Conservation (phyloP, 2,329 filamentous ascomycete genomes). For the Sporothrix luriei region DNA sequence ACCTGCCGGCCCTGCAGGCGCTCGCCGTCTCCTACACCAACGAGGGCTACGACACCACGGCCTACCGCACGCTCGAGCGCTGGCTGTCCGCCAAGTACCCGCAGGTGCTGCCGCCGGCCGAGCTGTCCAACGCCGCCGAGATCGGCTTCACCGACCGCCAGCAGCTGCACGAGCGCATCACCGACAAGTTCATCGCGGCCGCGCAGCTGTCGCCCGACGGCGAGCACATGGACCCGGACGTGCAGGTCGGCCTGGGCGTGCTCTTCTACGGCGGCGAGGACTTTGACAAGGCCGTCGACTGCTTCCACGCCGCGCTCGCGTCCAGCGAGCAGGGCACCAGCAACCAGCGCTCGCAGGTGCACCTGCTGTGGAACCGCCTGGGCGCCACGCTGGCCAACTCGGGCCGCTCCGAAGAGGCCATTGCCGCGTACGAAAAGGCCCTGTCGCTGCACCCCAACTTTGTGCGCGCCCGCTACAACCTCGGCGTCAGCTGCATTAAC, state of each 20-base stretch:
- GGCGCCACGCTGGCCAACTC: conserved; percentile 95
- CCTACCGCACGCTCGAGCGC: conserved; percentile 92
- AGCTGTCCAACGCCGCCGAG: conserved; percentile 75
- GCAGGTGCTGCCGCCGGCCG: conserved; percentile 69
- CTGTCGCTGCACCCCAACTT: conserved; percentile 92
- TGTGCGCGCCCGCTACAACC: conserved; percentile 93
- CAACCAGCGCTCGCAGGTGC: conserved; percentile 83
- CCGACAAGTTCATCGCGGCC: conserved; percentile 85
- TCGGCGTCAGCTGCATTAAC: conserved; percentile 96
- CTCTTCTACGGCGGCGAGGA: conserved; percentile 98
- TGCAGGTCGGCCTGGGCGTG: conserved; percentile 94
- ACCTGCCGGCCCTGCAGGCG: conserved; percentile 89
- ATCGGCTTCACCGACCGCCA: conserved; percentile 94
- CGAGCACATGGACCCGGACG: conserved; percentile 96
- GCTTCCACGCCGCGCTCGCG: conserved; percentile 89
- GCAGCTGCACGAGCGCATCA: conserved; percentile 85
- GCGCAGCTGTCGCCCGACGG: conserved; percentile 90
- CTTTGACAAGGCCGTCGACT: conserved; percentile 98
- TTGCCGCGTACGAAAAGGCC: conserved; percentile 92
- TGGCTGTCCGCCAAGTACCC: conserved; percentile 98
- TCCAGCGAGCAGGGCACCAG: conserved; percentile 79
- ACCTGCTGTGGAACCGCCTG: conserved; percentile 95
- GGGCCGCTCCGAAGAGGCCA: conserved; percentile 90
- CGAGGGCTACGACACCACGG: conserved; percentile 95
- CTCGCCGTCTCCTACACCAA: conserved; percentile 97